Evolutionary conservation across 164 flowering plant genomes (phyloP), one percentile per base, ranked within the genome.

Genomic region (Vitis rotundifolia): DNA sequence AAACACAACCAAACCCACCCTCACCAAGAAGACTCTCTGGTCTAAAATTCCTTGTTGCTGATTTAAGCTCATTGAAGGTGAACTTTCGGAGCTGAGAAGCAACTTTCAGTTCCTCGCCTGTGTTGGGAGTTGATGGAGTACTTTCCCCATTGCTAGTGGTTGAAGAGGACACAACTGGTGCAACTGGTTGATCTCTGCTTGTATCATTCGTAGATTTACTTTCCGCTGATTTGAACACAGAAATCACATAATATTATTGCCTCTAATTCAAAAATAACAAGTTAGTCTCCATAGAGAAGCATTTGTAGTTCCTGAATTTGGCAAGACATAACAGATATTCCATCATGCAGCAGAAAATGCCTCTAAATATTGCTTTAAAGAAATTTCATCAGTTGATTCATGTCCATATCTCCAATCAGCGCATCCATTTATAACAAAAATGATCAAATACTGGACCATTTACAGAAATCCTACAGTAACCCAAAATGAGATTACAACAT

Each of bases 1-100:
- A 83, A 48, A 83, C 86, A 52, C 84, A 78, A 16, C 86, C 86
- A 73, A 83, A 83, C 15, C 86, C 86, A 58, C 86, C 86, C 65
- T 83, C 79, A 16, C 86, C 86, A 54, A 83, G 82, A 57, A 83
- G 77, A 70, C 78, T 76, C 56, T 81, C 86, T 18, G 82, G 79
- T 68, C 80, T 78, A 55, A 83, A 83, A 58, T 68, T 81, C 70
- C 81, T 77, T 29, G 87, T 81, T 10, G 80, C 79, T 18, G 70
- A 61, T 59, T 77, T 84, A 18, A 84, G 78, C 73, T 84, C 85
- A 68, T 73, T 73, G 61, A 73, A 84, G 53, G 79, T 64, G 57
- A 84, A 84, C 47, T 76, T 79, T 14, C 78, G 79, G 26, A 84
- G 87, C 72, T 77, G 83, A 47, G 87, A 75, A 58, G 85, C 51